These are phyloP conservation scores for Beauveria bassiana DNA, from an alignment of 2,329 filamentous ascomycete species.

Conservation along the genomic window DNA sequence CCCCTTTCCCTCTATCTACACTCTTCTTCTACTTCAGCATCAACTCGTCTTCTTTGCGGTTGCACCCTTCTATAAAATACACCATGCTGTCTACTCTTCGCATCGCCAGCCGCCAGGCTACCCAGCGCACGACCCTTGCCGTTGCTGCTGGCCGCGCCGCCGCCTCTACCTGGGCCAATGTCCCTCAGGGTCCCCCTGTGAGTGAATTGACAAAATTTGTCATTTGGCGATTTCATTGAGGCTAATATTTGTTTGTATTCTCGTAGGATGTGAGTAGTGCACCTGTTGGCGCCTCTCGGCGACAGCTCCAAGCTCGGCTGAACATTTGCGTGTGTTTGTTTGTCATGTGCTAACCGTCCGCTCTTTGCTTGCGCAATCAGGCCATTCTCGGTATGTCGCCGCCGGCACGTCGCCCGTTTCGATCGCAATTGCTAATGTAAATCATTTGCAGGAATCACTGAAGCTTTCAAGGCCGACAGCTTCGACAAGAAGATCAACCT, in stretches of 20 bases:
- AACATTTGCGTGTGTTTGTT: slow-evolving; percentile 14
- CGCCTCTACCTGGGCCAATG: slow-evolving; percentile 81
- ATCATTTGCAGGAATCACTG: slow-evolving; percentile 65
- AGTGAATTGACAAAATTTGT: slow-evolving; percentile 25
- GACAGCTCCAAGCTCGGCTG: slow-evolving; percentile 17
- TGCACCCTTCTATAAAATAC: slow-evolving; percentile 18
- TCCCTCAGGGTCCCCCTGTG: slow-evolving; percentile 91
- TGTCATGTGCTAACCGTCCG: slow-evolving; percentile 9
- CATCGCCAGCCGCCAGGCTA: slow-evolving; percentile 43
- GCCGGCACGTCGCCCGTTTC: not conserved
- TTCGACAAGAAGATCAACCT: slow-evolving; percentile 97
- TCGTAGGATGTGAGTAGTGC: slow-evolving; percentile 30
- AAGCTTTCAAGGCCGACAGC: slow-evolving; percentile 96
- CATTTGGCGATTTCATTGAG: slow-evolving; percentile 8
- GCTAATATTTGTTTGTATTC: slow-evolving; percentile 12
- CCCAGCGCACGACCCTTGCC: slow-evolving; percentile 32
- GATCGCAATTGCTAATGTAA: slow-evolving; percentile 17
- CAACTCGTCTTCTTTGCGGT: slow-evolving; percentile 3
- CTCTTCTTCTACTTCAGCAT: not conserved
- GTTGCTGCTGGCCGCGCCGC: slow-evolving; percentile 42
- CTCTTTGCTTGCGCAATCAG: slow-evolving; percentile 31
- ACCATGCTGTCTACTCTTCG: slow-evolving; percentile 51
- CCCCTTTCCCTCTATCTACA: not conserved
- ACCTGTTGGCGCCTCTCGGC: not conserved
- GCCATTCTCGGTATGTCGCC: slow-evolving; percentile 64